Base-by-base conservation (phyloP, 805 yeast species). In the Myxozyma mucilagina region DNA sequence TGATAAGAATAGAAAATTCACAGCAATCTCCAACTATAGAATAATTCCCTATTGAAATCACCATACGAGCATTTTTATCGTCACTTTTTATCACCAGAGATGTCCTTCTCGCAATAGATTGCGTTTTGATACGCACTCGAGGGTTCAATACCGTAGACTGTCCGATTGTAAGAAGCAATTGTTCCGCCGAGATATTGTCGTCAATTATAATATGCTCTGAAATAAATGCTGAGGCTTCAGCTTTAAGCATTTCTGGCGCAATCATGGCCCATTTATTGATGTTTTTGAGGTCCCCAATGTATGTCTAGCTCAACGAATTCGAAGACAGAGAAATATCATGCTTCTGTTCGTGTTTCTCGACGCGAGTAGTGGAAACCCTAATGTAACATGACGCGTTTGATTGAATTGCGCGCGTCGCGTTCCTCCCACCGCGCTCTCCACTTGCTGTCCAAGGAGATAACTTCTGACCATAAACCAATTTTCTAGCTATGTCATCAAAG, bases 401-500 rank as follows among this genome's bases (percentile, higher is more conserved):
- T 38, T 13, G 39, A 16, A 14, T 13, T 18, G 53, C 53, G 35
- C 47, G 53, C 56, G 51, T 18, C 57, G 57, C 51, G 57, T 42
- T 16, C 36, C 20, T 34, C 51, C 34, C 16, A 13, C 16, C 41
- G 41, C 16, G n/a, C 41, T 38, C 16, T 3, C 16, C 4, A n/a
- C 13, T 38, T 38, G 13, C 2, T 38, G 16, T 38, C 13, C 5
- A 13, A 13, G 5, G 13, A 3, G 20, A 42, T 18, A n/a, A 42
- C 47, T 14, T 42, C 4, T 24, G 29, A 4, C 31, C 13, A 34
- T 8, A 34, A 13, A 3, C 14, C 8, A 18, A 3, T 18, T 16
- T 10, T 4, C 14, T 16, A 42, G n/a, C 9, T 10, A 59, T 59
- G 65, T 36, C 72, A 18, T 54, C 70, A 29, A 73, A 87, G 66